Evolutionary conservation across 805 yeast genomes (phyloP), one percentile per base, ranked within the genome.

Genomic region (Saccharomycopsis javanensis): DNA sequence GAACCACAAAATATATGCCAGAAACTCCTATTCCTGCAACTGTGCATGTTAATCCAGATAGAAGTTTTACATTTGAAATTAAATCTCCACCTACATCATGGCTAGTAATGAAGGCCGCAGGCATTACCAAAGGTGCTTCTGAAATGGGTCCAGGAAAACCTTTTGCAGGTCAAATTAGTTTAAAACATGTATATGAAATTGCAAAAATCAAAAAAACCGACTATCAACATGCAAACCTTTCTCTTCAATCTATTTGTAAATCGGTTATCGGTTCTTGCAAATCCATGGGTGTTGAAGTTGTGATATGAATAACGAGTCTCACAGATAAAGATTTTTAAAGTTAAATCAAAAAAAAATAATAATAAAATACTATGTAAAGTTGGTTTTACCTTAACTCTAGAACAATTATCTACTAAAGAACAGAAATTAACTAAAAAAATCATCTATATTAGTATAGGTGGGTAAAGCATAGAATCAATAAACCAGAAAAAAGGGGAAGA

Each of bases 141-240:
- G 77, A 75, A 60, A 79, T 84, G 16, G 85, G 87, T 10, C 81
- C 82, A 62, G 71, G 71, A n/a, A 63, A 61, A 23, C 72, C 73
- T 23, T 69, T 62, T 60, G 83, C 82, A 16, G 97, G 97, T 20
- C 75, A 73, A 59, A 69, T 81, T 37, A 82, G 91, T 16, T 77
- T 94, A 65, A 94, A 94, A 70, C 98, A 94, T 68, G 79, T 90
- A 30, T 94, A 88, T 68, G 98, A 92, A 72, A 87, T 94, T 65
- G 98, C 99, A 37, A 86, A 89, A 73, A 85, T 94, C 64, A 94
- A 94, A 74, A 82, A 90, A 69, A 85, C 84, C 1, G 99, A 94
- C 70, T 83, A 81, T 1, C 79, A 85, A 64, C 96, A 90, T 70
- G 78, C 82, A 56, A 77, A 79, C 55, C 72, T 85, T 57, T 87